Evolutionary conservation across 306 rosid genomes (phyloP), one percentile per base, ranked within the genome.

Genomic region (Cucumis cinereus): DNA sequence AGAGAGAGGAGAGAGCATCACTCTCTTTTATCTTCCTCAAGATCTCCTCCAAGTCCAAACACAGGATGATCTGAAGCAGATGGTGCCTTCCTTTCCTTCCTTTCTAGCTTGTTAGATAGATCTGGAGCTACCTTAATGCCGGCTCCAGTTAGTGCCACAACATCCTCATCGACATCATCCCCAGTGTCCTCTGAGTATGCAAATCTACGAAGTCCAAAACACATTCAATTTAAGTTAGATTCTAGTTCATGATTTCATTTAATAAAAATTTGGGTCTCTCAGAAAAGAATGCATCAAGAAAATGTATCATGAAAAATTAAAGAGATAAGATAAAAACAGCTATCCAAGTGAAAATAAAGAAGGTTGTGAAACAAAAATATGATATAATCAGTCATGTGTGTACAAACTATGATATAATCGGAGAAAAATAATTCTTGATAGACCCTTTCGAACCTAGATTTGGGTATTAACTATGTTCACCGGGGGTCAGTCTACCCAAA

Each of bases 1-100:
- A 38, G 36, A 68, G 35, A 40, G 53, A 43, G 10, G 22, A 41
- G 22, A 41, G 35, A 68, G 20, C 38, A 45, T 69, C 74, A 69
- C 74, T 91, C 97, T 81, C 98, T 87, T 86, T 93, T 93, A 83
- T 91, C 97, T 80, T 93, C 98, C 84, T 93, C 98, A 24, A 87
- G 63, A 84, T 88, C 97, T 82, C 89, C 97, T 30, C 84, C 90
- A 74, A 61, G 78, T n/a, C 76, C 93, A 52, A 69, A 83, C 10
- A 83, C 60, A 28, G 64, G 85, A 67, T 89, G 94, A 22, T 87
- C 76, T 60, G 83, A 77, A 77, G 77, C 68, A 16, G 77, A 50
- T 8, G 88, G 67, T 13, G 68, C 88, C 81, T 82, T 88, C 77
- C 88, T 87, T 81, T 84, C 88, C 72, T 85, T 86, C 69, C 85